phyloP scores from a whole-genome alignment of 805 yeast genomes.

The Zygosaccharomyces pseudorouxii region DNA sequence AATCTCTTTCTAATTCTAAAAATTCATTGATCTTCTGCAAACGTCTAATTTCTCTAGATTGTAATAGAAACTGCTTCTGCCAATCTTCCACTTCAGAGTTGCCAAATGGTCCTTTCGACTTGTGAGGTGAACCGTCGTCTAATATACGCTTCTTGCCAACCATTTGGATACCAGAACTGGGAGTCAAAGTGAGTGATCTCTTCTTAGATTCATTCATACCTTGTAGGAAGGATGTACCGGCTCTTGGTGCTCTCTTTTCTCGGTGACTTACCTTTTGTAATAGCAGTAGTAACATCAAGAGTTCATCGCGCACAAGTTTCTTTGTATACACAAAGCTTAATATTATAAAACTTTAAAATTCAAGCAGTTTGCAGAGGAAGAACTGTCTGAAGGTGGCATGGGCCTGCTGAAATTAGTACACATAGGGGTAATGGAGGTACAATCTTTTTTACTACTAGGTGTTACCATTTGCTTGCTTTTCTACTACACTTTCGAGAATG shows the following conservation, averaged over 20 bases:
- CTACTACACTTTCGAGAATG: conserved; percentile 36
- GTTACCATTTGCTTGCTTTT: conserved; percentile 31
- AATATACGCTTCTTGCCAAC: conserved; percentile 8
- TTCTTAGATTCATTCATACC: conserved; percentile 14
- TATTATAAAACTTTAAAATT: background rate
- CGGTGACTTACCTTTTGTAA: background rate
- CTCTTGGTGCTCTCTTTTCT: background rate
- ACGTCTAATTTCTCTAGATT: conserved; percentile 19
- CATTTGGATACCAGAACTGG: conserved; percentile 12
- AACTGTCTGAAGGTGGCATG: conserved; percentile 9
- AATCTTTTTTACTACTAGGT: conserved; percentile 28
- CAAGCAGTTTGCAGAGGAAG: background rate
- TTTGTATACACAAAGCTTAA: background rate
- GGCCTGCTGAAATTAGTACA: conserved; percentile 14
- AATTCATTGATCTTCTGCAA: conserved; percentile 20
- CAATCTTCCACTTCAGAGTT: conserved; percentile 14
- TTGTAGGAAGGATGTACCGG: too few relatives aligned
- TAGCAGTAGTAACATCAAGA: background rate
- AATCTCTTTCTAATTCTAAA: conserved; percentile 24
- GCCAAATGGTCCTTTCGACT: conserved; percentile 3
- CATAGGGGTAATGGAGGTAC: conserved; percentile 20
- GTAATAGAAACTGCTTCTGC: conserved; percentile 21
- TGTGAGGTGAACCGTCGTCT: conserved; percentile 19
- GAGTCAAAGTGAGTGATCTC: conserved; percentile 19
- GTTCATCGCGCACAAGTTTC: conserved; percentile 2